Base-by-base conservation (phyloP, 2,329 filamentous ascomycete species). In the Madurella fahalii region DNA sequence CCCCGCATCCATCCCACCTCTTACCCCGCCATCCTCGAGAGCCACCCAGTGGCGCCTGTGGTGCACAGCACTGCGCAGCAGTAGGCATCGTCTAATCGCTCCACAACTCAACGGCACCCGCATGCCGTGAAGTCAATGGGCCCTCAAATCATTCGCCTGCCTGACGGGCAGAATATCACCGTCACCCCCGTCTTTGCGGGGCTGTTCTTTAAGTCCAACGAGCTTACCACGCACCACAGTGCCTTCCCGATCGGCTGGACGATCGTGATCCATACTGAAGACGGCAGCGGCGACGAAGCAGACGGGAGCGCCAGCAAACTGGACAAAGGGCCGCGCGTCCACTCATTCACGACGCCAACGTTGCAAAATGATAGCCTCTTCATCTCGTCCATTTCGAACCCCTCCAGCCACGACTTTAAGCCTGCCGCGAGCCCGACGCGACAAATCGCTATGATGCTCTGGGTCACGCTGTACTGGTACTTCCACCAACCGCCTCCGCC, bases 381-480 rank as follows among this genome's bases (percentile, higher is more conserved):
- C 74, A 93, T 97, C 64, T 96, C 91, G 4, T 93, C 89, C 58
- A 91, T 96, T 59, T 93, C 90, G 47, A 90, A 88, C 61, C 90
- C 93, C 0, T 87, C 87, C 47, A 88, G 78, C 68, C 83, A 74
- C 67, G 90, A 96, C 47, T 95, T 87, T 74, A 90, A 88, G 67
- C 84, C 90, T 1, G 82, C 87, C 1, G 84, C 79, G 13, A 95
- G 90, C 58, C 90, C 90, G 0, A 94, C 90, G 1, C 80, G 92
- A 43, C 89, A 95, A 72, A 89, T 96, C 57, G 93, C 93, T 61
- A 91, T 96, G 89, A 95, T 96, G 87, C 79, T 97, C 7, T 97
- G 90, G 89, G 84, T 91, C 34, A 92, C 90, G 1, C 76, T 97
- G 41, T 96, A 90, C 76, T 97, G 93, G 93, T 97, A 97, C 75